Percentiles rank a stretch among this genome's conserved stretches.
These are phyloP conservation scores for Fusarium pininemorale DNA, from an alignment of 2,329 filamentous ascomycete species.

Conservation along the genomic window DNA sequence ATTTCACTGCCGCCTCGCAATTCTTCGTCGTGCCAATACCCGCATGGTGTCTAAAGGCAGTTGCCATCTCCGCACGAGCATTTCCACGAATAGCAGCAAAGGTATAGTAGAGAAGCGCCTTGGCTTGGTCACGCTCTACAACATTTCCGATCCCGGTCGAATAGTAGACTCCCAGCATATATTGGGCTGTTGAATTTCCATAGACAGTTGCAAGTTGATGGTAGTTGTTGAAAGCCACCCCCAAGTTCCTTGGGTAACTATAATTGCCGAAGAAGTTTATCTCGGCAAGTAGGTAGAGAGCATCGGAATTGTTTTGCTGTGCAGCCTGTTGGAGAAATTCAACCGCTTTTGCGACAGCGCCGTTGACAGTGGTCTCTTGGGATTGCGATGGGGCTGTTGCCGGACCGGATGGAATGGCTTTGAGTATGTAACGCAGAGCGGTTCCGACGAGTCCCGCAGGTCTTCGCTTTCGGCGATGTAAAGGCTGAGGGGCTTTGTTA, in stretches of 20 bases:
- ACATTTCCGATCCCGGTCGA: slow-evolving; percentile 88
- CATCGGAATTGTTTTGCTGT: slow-evolving; percentile 75
- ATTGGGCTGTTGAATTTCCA: slow-evolving; percentile 91
- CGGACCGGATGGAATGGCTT: slow-evolving; percentile 60
- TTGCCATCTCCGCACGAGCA: slow-evolving; percentile 89
- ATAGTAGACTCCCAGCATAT: slow-evolving; percentile 96
- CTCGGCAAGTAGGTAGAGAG: slow-evolving; percentile 87
- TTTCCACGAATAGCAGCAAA: slow-evolving; percentile 89
- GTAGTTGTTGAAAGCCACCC: slow-evolving; percentile 83
- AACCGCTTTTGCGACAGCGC: slow-evolving; percentile 61
- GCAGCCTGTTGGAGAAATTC: slow-evolving; percentile 63
- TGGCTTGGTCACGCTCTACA: slow-evolving; percentile 87
- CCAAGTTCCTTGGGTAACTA: slow-evolving; percentile 83
- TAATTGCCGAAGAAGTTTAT: slow-evolving; percentile 98
- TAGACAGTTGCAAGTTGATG: slow-evolving; percentile 76
- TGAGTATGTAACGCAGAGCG: slow-evolving; percentile 55
- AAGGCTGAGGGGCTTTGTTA: slow-evolving; percentile 57
- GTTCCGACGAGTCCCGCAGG: slow-evolving; percentile 55
- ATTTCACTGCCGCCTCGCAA: slow-evolving; percentile 84
- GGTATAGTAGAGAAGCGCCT: slow-evolving; percentile 91
- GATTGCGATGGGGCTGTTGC: slow-evolving; percentile 56
- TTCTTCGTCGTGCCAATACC: slow-evolving; percentile 87
- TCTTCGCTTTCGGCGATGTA: slow-evolving; percentile 55
- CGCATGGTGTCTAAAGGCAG: slow-evolving; percentile 84
- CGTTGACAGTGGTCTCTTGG: slow-evolving; percentile 48